Evolutionary conservation across 2,329 filamentous ascomycete genomes (phyloP).

Genomic region (Nemania sp.): DNA sequence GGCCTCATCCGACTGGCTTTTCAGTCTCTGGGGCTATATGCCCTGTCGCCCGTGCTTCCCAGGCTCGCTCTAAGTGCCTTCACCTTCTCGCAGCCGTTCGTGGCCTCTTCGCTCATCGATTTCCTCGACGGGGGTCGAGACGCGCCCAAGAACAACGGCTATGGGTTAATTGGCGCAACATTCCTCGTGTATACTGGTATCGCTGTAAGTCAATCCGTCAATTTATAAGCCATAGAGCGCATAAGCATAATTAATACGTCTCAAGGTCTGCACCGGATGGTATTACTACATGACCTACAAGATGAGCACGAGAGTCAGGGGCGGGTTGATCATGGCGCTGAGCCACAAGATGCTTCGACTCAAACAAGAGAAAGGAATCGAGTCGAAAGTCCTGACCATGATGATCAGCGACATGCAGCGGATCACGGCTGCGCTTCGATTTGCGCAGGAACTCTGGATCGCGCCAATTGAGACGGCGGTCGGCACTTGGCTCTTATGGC

Average conservation of each 20-base stretch:
- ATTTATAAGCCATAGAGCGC: background rate
- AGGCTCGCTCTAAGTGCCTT: slow-evolving; percentile 26
- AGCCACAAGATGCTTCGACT: slow-evolving; percentile 25
- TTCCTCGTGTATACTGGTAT: slow-evolving; percentile 28
- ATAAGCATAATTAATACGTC: background rate
- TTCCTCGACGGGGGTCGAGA: slow-evolving; percentile 15
- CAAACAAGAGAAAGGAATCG: slow-evolving; percentile 18
- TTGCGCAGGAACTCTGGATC: slow-evolving; percentile 24
- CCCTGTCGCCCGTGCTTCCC: slow-evolving; percentile 18
- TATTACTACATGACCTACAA: slow-evolving; percentile 24
- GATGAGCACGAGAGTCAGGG: slow-evolving; percentile 16
- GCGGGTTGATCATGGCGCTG: slow-evolving; percentile 22
- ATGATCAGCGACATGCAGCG: slow-evolving; percentile 26
- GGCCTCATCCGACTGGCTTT: slow-evolving; percentile 14
- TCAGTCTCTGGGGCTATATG: slow-evolving; percentile 17
- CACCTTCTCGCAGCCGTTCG: slow-evolving; percentile 28
- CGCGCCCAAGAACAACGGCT: slow-evolving; percentile 21
- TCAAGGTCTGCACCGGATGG: slow-evolving; percentile 25
- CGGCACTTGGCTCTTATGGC: slow-evolving; percentile 25
- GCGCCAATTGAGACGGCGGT: slow-evolving; percentile 22
- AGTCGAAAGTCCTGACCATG: slow-evolving; percentile 23
- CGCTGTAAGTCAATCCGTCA: slow-evolving; percentile 17
- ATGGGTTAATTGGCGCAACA: slow-evolving; percentile 27
- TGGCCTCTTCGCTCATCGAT: slow-evolving; percentile 22
- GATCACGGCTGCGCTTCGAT: slow-evolving; percentile 18